Base-by-base conservation (phyloP, 352 stramenopile genomes). In the Globisporangium splendens region DNA sequence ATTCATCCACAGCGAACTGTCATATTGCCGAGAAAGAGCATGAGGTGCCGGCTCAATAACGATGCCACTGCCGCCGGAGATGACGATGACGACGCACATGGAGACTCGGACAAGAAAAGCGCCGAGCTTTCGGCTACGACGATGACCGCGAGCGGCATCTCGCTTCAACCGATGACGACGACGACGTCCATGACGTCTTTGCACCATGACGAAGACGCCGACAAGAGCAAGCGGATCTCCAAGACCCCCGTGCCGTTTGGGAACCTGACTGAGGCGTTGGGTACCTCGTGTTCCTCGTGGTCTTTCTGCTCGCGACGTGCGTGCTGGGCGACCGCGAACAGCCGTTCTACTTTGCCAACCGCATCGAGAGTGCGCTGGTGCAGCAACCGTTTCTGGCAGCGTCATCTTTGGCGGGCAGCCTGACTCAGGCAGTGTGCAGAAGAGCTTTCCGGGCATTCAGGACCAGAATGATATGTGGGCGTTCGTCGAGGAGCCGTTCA, bases 271-370 rank as follows among this genome's bases (percentile, higher is more conserved):
- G 79, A 89, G 60, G 74, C 70, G 15, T 63, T 75, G 62, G 70
- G 20, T 87, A 79, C 56, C 60, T 67, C 2, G 65, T 79, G 12
- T 89, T 89, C 59, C 56, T 89, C 15, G 39, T 89, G 15, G 35
- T 87, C 17, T 86, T 89, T 46, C 59, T 89, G 12, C 28, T 89
- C 48, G 71, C 75, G 2, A 87, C 74, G 11, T 73, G 60, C 0
- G 66, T 85, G 38, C 54, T 89, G 17, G 76, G 75, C 21, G 67
- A 77, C 21, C 63, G 74, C 52, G 67, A 68, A 18, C 63, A 83
- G 28, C 66, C 65, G 2, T 91, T 89, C 53, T 91, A 82, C 72
- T 89, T 88, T 56, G 65, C 75, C 12, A 77, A 86, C 47, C 76
- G 77, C 52, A 59, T 89, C 5, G 71, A 71, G 33, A 68, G 56